Evolutionary conservation across 345 rosid genomes (phyloP).

Genomic region (Populus davidiana): DNA sequence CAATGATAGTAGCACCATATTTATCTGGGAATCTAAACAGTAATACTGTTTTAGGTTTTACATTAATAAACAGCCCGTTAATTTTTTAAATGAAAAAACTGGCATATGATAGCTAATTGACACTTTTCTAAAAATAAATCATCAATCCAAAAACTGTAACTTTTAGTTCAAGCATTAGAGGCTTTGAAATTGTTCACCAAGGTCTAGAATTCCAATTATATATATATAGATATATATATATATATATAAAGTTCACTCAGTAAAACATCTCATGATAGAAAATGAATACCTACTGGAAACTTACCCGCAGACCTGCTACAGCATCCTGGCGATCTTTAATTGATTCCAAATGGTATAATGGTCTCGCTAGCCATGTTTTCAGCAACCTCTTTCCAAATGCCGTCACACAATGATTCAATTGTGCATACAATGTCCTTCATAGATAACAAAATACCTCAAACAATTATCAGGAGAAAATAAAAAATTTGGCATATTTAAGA

Average conservation of each 20-base stretch:
- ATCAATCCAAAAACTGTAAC: background rate
- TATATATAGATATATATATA: slow-evolving; percentile 2
- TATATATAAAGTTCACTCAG: background rate
- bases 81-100: background rate
- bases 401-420: slow-evolving; percentile 90
- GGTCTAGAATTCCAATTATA: background rate
- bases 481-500: slow-evolving; percentile 8
- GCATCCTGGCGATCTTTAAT: slow-evolving; percentile 97
- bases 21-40: background rate
- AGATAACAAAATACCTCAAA: slow-evolving; percentile 21
- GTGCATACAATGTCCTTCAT: slow-evolving; percentile 79
- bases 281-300: slow-evolving; percentile 13
- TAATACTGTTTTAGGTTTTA: background rate
- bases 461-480: slow-evolving; percentile 11
- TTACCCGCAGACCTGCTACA: slow-evolving; percentile 71
- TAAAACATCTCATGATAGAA: background rate
- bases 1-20: background rate
- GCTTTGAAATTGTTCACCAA: background rate
- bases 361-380: slow-evolving; percentile 93
- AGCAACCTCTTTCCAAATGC: slow-evolving; percentile 89
- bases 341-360: slow-evolving; percentile 55
- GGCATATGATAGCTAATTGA: background rate
- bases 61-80: background rate
- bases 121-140: background rate
- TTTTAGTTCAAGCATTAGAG: background rate